Base-by-base conservation (phyloP, 1,284 basidiomycete species). In the Tausonia pullulans region DNA sequence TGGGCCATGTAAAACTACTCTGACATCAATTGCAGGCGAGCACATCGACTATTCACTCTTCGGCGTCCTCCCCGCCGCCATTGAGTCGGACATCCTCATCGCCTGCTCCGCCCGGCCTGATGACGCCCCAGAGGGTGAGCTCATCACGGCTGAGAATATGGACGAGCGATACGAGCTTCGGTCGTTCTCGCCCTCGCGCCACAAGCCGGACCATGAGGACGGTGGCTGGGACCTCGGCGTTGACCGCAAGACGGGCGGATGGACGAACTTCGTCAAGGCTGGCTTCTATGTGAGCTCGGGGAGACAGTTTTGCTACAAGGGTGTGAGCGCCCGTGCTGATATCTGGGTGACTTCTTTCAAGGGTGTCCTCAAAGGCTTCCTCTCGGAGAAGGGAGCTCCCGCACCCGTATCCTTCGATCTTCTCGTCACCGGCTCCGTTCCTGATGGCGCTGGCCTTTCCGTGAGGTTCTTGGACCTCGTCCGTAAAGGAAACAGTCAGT, bases 251-350 rank as follows among this genome's bases (percentile, higher is more conserved):
- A 82, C 86, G 69, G 76, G 88, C 46, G 78, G 86, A 63, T 92
- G 89, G 90, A 87, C 88, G 72, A 88, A 86, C 72, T 92, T 91
- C 73, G 84, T 91, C 71, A 90, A 90, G 73, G 88, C 11, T 48
- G 57, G 43, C 2, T n/a, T 51, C 56, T 44, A 16, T 57, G 4
- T 41, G n/a, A 45, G n/a, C 62, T 52, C 50, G 65, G 1, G 45
- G 58, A n/a, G 51, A 62, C 16, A 66, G 45, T 67, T 48, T 16
- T 27, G 2, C 2, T 27, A 27, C 27, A 27, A 27, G 27, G 27
- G 27, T 27, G 27, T 27, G 27, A 27, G 27, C 27, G 27, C 27
- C 2, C 27, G 27, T 27, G 27, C 27, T 27, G 27, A 43, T 51
- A 45, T 48, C 43, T 64, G 59, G 51, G 48, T 16, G 59, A 11